Base-by-base conservation (phyloP, 768 basidiomycete species). In the Crassisporium funariophilum region DNA sequence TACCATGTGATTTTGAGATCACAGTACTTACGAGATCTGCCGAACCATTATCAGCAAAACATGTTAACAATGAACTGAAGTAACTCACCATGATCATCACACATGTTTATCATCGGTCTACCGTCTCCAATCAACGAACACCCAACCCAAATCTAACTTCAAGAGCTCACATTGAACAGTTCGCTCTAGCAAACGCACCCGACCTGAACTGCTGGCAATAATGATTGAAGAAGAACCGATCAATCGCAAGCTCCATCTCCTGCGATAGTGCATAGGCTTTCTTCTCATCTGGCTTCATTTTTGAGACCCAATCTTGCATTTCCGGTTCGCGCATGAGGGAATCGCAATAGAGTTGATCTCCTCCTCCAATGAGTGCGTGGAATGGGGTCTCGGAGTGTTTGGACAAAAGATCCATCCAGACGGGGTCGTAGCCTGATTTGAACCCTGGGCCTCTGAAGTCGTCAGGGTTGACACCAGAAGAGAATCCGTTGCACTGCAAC, bases 281-380 rank as follows among this genome's bases (percentile, higher is more conserved):
- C 70, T 88, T 92, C 27, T 72, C 72, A 13, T 82, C 71, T 1
- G 77, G 64, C 53, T 84, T 83, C 44, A 76, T 64, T 34, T 75
- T 71, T 10, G 73, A 73, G 8, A 93, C 73, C 95, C 97, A 99
- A 15, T 81, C 84, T 65, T 91, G 88, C 66, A 95, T 63, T 62
- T 94, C 91, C 6, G 90, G 88, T 61, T 98, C 95, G 50, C 88
- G 80, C 47, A 84, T 87, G 42, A 99, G 63, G 86, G 75, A 71
- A 54, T 93, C 91, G 52, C 90, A 91, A 58, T 93, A 97, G 13
- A 97, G 74, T 63, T 95, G 94, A 63, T 95, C 93, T 9, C 94
- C 93, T 15, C 95, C 95, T 13, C 95, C 95, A 5, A 97, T 85
- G 25, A 98, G 75, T n/a, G 75, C 82, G 59, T 99, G 95, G 62